Conservation (phyloP, 2,329 filamentous ascomycete genomes). For the Phaeosphaeriaceae sp. region DNA sequence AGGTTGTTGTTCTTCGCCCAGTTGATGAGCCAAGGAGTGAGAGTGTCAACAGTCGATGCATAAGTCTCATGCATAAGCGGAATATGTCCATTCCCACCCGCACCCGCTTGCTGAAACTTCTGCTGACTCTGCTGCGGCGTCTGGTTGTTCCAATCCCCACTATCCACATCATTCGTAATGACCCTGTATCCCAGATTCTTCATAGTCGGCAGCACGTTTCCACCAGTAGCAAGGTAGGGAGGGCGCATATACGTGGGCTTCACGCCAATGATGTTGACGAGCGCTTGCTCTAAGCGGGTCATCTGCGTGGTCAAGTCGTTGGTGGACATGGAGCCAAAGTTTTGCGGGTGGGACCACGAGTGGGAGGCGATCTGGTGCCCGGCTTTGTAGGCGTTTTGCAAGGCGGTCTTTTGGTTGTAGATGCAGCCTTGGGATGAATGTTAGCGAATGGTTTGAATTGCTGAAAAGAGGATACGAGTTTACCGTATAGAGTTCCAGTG, state of each 20-base stretch:
- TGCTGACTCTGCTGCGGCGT: slow-evolving; percentile 42
- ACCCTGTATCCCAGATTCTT: slow-evolving; percentile 46
- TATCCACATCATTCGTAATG: slow-evolving; percentile 44
- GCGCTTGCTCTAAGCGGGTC: slow-evolving; percentile 41
- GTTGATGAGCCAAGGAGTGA: slow-evolving; percentile 47
- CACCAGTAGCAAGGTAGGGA: slow-evolving; percentile 45
- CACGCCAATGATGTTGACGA: slow-evolving; percentile 46
- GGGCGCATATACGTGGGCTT: slow-evolving; percentile 50
- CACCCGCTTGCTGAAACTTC: slow-evolving; percentile 40
- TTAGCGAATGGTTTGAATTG: background rate
- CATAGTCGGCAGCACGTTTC: slow-evolving; percentile 42
- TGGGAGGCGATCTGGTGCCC: slow-evolving; percentile 49
- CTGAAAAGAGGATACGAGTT: too few species aligned
- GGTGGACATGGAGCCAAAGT: slow-evolving; percentile 41
- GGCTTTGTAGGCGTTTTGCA: slow-evolving; percentile 41
- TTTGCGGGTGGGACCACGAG: slow-evolving; percentile 43
- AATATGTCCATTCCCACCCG: slow-evolving; percentile 46
- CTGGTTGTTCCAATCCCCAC: slow-evolving; percentile 40
- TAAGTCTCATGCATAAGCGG: slow-evolving; percentile 48
- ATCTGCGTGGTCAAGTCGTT: slow-evolving; percentile 42
- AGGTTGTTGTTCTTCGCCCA: slow-evolving; percentile 47
- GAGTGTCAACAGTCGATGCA: slow-evolving; percentile 40
- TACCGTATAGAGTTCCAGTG: slow-evolving; percentile 38
- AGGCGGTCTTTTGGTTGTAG: slow-evolving; percentile 40
- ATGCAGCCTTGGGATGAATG: slow-evolving; percentile 36